Percentiles rank a stretch among this genome's conserved stretches.
Conservation (phyloP, 2,329 filamentous ascomycete species). For the Alternaria brassicae region DNA sequence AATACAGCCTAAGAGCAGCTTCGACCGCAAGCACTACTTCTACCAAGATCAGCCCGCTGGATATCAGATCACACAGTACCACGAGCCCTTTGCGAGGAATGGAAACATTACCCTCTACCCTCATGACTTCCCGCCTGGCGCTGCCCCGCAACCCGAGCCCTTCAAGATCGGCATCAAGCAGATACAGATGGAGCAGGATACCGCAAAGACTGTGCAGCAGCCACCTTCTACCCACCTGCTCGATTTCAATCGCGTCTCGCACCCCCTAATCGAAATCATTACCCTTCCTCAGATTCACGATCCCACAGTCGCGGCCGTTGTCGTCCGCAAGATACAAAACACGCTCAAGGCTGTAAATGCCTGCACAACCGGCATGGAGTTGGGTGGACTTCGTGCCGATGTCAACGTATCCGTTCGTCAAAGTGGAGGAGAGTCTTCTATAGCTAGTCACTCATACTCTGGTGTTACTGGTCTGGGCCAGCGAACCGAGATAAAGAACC, state of each 20-base stretch:
- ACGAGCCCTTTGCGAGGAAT: constrained; percentile 72
- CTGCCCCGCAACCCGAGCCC: constrained; percentile 70
- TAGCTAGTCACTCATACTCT: constrained; percentile 58
- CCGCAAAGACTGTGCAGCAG: constrained; percentile 88
- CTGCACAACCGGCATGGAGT: constrained; percentile 90
- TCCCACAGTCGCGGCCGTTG: constrained; percentile 83
- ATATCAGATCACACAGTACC: constrained; percentile 98
- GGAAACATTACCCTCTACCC: constrained; percentile 74
- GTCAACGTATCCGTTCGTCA: constrained; percentile 89
- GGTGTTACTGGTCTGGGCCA: constrained; percentile 74
- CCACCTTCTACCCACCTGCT: constrained; percentile 76
- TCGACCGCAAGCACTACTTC: constrained; percentile 98
- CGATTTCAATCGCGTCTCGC: constrained; percentile 92
- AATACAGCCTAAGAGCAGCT: constrained; percentile 78
- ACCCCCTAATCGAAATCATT: constrained; percentile 94
- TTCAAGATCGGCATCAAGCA: constrained; percentile 85
- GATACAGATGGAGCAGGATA: constrained; percentile 97
- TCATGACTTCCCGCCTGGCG: constrained; percentile 70
- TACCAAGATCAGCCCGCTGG: constrained; percentile 97
- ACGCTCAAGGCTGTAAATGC: constrained; percentile 81
- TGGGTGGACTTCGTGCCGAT: constrained; percentile 87
- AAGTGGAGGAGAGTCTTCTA: constrained; percentile 45
- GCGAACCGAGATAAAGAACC: constrained; percentile 95
- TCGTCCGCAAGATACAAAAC: constrained; percentile 86
- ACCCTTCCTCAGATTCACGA: constrained; percentile 88